These are phyloP conservation scores for Cystobasidiaceae sp. DNA, from an alignment of 1,284 basidiomycete genomes.

Conservation along the genomic window DNA sequence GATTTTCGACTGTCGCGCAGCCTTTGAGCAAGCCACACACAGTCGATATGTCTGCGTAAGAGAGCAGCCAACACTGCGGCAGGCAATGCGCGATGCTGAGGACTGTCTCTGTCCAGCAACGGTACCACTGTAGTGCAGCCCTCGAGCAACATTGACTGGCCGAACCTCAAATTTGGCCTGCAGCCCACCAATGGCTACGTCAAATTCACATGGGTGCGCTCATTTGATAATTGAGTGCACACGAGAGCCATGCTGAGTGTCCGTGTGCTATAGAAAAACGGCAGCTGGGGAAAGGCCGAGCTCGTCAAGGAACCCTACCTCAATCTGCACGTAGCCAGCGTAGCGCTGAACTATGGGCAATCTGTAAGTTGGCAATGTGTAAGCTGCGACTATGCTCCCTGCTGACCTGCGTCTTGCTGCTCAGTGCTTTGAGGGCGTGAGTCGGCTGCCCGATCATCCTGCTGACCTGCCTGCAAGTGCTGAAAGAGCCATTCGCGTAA, in stretches of 20 bases:
- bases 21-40: background rate
- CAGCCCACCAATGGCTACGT: slow-evolving; percentile 38
- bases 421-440: slow-evolving; percentile 35
- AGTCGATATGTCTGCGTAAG: slow-evolving; percentile 1
- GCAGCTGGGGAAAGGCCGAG: slow-evolving; percentile 41
- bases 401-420: background rate
- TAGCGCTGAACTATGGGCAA: slow-evolving; percentile 47
- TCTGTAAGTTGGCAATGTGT: slow-evolving; percentile 25
- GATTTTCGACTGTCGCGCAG: background rate
- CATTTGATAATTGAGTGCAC: background rate
- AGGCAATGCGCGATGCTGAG: background rate
- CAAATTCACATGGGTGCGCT: slow-evolving; percentile 31
- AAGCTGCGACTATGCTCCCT: slow-evolving; percentile 5
- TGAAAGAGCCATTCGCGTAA: background rate
- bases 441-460: slow-evolving; percentile 32
- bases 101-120: background rate
- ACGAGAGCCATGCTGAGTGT: background rate
- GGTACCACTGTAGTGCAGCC: slow-evolving; percentile 16
- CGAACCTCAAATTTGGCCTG: slow-evolving; percentile 39
- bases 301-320: slow-evolving; percentile 43
- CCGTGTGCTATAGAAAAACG: slow-evolving; percentile 30
- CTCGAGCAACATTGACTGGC: slow-evolving; percentile 35
- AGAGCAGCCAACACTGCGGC: background rate
- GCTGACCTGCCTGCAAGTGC: no score
- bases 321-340: slow-evolving; percentile 44